Evolutionary conservation across 2,329 filamentous ascomycete species (phyloP).

Genomic region (Cladosporium oxysporum): DNA sequence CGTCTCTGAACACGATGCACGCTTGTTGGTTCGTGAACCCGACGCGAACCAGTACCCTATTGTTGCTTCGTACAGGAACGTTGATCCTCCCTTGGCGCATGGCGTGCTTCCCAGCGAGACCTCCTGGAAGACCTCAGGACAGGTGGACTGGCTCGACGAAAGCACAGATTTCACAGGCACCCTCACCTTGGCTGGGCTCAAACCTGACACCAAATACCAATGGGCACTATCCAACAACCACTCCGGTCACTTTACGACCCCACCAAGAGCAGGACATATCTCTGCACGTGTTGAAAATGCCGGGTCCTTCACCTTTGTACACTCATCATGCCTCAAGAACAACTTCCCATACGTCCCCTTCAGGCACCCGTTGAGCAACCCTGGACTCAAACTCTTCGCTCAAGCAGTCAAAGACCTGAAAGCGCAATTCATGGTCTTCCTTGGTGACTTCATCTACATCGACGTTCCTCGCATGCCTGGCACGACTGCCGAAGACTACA

Average conservation of each 20-base stretch:
- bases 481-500: constrained; percentile 71
- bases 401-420: constrained; percentile 69
- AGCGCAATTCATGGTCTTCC: constrained; percentile 70
- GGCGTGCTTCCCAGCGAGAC: constrained; percentile 47
- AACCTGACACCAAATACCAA: constrained; percentile 73
- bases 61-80: constrained; percentile 62
- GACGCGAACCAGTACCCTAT: constrained; percentile 73
- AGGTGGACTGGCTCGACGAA: constrained; percentile 65
- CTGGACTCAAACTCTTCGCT: constrained; percentile 76
- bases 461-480: constrained; percentile 85
- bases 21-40: constrained; percentile 81
- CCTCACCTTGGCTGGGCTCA: constrained; percentile 66
- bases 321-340: constrained; percentile 89
- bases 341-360: constrained; percentile 85
- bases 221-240: constrained; percentile 88
- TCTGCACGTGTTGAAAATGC: constrained; percentile 55
- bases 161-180: constrained; percentile 80
- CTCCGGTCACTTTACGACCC: constrained; percentile 76
- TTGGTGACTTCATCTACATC: constrained; percentile 87
- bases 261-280: constrained; percentile 68
- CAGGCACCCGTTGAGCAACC: constrained; percentile 79
- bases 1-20: constrained; percentile 77
- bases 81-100: constrained; percentile 30
- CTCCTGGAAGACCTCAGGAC: constrained; percentile 67
- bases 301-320: constrained; percentile 83